Base-by-base conservation (phyloP, 257 asterid genomes). In the Capsicum chinense region DNA sequence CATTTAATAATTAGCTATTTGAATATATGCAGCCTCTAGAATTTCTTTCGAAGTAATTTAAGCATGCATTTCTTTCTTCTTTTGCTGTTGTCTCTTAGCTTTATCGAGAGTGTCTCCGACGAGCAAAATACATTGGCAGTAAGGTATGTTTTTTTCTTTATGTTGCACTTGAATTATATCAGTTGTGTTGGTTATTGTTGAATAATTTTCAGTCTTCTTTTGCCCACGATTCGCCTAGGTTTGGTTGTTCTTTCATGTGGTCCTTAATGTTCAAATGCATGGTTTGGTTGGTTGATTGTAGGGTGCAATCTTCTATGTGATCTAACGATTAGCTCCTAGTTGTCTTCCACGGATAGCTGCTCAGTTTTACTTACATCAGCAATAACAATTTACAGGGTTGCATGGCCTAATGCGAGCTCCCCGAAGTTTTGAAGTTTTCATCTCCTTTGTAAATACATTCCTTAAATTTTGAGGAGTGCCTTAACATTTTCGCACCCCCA, bases 51-150 rank as follows among this genome's bases (percentile, higher is more conserved):
- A 19, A 67, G 19, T 80, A n/a, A 50, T 74, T 74, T 50, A 74
- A 6, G 19, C 6, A 15, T 0, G 44, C 56, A 39, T 71, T 47
- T 85, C 35, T 26, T 68, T 26, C 33, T 35, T 84, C 56, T 67
- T 42, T 71, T 58, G 48, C 59, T 66, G 56, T 66, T 71, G 19
- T 85, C 84, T 91, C 90, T 48, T 90, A 94, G 99, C 97, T 96
- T 67, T 96, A 93, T 82, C 95, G 97, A 0, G 98, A 94, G 88
- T 96, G 98, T 89, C 90, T 96, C 84, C 89, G 98, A 66, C 93
- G 99, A 84, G 99, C 98, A 79, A 96, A 94, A 84, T 96, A 89
- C 82, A 90, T 94, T 76, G 99, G 98, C 79, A 90, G 90, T 44
- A 92, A 93, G 99, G 98, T 94, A 90, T 50, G 52, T 83, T 86